Evolutionary conservation across 1,284 basidiomycete species (phyloP), one percentile per base, ranked within the genome.

Genomic region (Cryptococcus sp.): DNA sequence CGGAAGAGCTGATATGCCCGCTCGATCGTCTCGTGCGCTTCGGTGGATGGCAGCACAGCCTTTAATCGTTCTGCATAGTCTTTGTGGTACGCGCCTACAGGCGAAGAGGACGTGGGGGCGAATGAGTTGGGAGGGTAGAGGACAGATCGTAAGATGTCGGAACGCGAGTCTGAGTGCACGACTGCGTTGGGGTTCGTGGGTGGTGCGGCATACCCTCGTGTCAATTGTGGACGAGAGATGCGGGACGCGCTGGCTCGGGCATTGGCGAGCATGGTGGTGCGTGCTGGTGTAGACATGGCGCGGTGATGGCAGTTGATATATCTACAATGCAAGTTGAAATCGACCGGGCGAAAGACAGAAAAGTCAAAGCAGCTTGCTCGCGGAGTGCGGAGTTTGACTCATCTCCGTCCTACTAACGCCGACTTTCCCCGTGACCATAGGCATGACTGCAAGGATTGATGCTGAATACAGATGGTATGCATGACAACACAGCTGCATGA

Each of bases 1-100:
- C 86, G 84, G 79, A 89, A 86, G 20, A 98, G 83, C 55, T 88
- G 81, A 89, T 90, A 98, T 3, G 94, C 94, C 41, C 94, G 86
- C 65, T 90, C 89, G 63, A 98, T 93, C 7, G 93, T 98, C 67
- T 92, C 86, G 81, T 98, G 92, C 0, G 91, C 91, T 78, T 97
- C 93, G 15, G 83, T 85, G 5, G 86, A 88, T 15, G 89, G 89
- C 56, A 93, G 86, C 11, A 89, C 88, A 54, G 83, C 83, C 64
- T 88, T 85, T 17, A 94, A 79, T 84, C 88, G 61, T 80, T 83
- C 55, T 80, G 85, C 40, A 87, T 69, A 86, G 71, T 91, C 86
- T 30, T 86, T 85, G 62, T 90, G 85, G 86, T 91, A 91, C 57
- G 86, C 85, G 15, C 91, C 91, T 10, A 86, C 87, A 1, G 91